Evolutionary conservation across 768 basidiomycete genomes (phyloP).

Genomic region (Leucogyrophana mollusca): DNA sequence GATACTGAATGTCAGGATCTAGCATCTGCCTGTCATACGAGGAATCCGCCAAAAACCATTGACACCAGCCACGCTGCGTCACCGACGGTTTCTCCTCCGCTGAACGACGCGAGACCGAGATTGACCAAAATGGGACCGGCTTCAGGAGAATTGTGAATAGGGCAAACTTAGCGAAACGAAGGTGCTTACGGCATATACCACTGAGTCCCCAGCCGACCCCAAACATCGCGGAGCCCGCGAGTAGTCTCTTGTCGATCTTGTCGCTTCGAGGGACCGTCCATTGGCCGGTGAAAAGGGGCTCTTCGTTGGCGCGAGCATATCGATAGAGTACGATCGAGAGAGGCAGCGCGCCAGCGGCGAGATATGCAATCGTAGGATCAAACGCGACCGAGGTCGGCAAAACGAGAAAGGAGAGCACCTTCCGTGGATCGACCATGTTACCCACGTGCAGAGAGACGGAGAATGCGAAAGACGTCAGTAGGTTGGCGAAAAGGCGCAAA

Average conservation of each 20-base stretch:
- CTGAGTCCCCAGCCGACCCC: constrained; percentile 62
- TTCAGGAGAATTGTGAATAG: constrained; percentile 20
- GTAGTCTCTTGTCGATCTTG: constrained; percentile 42
- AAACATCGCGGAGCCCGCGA: constrained; percentile 54
- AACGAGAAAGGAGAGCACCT: constrained; percentile 52
- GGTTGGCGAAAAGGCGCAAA: constrained; percentile 38
- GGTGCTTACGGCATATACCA: constrained; percentile 59
- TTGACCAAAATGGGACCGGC: constrained; percentile 66
- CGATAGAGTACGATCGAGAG: constrained; percentile 44
- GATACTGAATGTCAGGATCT: too few relatives aligned
- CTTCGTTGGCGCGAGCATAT: constrained; percentile 30
- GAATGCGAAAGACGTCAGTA: constrained; percentile 48
- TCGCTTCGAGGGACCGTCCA: constrained; percentile 42
- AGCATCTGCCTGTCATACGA: constrained; percentile 1
- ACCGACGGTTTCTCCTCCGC: constrained; percentile 31
- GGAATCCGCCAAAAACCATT: constrained; percentile 24
- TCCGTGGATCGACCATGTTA: constrained; percentile 46
- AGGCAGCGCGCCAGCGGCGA: constrained; percentile 54
- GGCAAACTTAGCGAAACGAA: not conserved
- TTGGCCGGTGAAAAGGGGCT: constrained; percentile 41
- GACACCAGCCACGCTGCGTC: constrained; percentile 40
- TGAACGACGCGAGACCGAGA: constrained; percentile 47
- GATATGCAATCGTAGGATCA: constrained; percentile 54
- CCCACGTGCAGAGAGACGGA: constrained; percentile 54
- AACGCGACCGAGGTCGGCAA: constrained; percentile 49